Base-by-base conservation (phyloP, 116 monocot species). In the Iris pallida region DNA sequence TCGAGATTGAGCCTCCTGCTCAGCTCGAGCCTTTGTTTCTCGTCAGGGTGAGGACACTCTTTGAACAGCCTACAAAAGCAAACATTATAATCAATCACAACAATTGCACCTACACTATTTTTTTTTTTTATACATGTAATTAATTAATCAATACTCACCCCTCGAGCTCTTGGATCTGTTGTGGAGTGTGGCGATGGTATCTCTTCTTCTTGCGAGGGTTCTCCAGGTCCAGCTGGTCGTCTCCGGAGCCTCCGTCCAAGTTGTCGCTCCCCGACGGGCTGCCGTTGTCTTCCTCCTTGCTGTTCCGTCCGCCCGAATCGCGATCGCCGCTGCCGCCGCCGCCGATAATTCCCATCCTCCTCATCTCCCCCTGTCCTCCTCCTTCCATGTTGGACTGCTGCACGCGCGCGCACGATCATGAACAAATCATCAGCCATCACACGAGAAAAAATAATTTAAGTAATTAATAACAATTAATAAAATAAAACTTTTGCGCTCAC, bases 41-140 rank as follows among this genome's bases (percentile, higher is more conserved):
- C 98, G 15, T 99, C 98, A 4, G 98, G 98, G 45, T 99, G 93
- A 47, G 98, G 93, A 61, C 90, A 93, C 64, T 99, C 98, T 74
- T 93, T 93, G 77, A 99, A 99, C 14, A 95, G 75, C 6, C 94
- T 94, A 69, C 45, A 46, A 19, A 20, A 30, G 30, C 30, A 30
- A 30, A 57, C 15, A 30, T n/a, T n/a, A n/a, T 57, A 14, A 57
- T 57, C 17, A 57, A 8, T 62, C 63, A 5, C 45, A 0, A 51
- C 13, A 51, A 51, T 9, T 51, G 54, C 45, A 8, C 30, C 67
- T 67, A 7, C 42, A 61, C 43, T 7, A 61, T 3, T 41, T 10
- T 8, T 10, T 11, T 19, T 19, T 18, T 47, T 47, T 47, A 5
- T 20, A 18, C 65, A 15, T 20, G 8, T 11, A 13, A 41, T 0